Evolutionary conservation across 345 rosid genomes (phyloP).

Genomic region (Syzygium aromaticum): DNA sequence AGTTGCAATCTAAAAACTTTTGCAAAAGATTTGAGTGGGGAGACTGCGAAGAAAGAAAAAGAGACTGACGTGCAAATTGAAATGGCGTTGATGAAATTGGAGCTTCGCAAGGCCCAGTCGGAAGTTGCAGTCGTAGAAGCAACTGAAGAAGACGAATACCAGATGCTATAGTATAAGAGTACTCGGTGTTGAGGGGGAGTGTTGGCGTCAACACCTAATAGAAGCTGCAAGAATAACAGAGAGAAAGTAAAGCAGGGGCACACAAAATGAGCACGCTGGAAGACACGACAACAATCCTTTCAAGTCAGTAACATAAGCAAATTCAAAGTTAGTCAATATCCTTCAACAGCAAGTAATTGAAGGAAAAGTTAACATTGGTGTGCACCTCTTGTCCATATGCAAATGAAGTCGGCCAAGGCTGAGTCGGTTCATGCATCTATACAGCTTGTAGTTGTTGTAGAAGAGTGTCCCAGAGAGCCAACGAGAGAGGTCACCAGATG

Average conservation of each 20-base stretch:
- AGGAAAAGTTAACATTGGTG: background rate
- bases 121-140: conserved; percentile 23
- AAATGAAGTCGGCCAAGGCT: no score
- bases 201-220: background rate
- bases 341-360: no score
- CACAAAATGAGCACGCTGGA: no score
- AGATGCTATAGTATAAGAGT: background rate
- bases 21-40: conserved; percentile 8
- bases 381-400: background rate
- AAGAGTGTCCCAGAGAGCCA: no score
- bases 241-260: no score
- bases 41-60: conserved; percentile 9
- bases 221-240: no score
- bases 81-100: conserved; percentile 19
- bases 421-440: no score
- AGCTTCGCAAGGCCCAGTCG: conserved; percentile 22
- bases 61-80: conserved; percentile 24
- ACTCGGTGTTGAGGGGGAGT: background rate
- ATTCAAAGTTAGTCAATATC: no score
- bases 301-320: no score
- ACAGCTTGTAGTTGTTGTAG: no score
- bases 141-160: conserved; percentile 9
- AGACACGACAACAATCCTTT: no score
- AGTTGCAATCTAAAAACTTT: conserved; percentile 9
- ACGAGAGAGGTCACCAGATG: no score